Evolutionary conservation across 805 yeast genomes (phyloP), one percentile per base, ranked within the genome.

Genomic region (Blastobotrys attinorum): DNA sequence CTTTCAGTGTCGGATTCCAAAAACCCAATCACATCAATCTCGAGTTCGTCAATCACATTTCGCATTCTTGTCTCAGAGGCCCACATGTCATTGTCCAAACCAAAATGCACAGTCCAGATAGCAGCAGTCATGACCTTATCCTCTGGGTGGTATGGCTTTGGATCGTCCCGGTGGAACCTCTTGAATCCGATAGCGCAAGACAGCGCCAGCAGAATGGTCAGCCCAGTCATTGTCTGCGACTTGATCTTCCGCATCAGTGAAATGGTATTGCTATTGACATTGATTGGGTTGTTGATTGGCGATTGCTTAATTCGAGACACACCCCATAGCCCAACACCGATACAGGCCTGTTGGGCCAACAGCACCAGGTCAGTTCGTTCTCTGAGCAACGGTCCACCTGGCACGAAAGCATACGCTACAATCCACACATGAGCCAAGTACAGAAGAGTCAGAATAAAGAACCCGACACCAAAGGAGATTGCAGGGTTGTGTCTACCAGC

Each of bases 1-100:
- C 96, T 75, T 67, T 90, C 95, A 3, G 96, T 90, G 59, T 92
- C 98, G 4, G 88, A 78, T 66, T 92, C 98, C 37, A 92, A 70
- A 47, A 92, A 66, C 0, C 97, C 97, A 54, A 92, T 75, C 36
- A 92, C 83, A 61, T 92, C 98, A 11, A 92, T 65, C 65, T 92
- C 94, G 43, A 94, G 80, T 54, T 90, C 97, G 47, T 67, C 70
- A 47, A 92, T 77, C 40, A 90, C 73, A 51, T 83, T 81, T 46
- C 81, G 70, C 96, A 92, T 90, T 52, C 97, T 76, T 35, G 77
- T 79, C 64, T 92, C 97, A 51, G 88, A 77, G 0, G 95, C 90
- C 98, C 98, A 92, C 92, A 92, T 83, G 60, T 88, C 96, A 62
- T 92, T 92, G 62, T 92, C 98, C 40, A 92, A 72, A 20, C 97